Conservation (phyloP, 139 green algal species). For the Ostreobium quekettii region DNA sequence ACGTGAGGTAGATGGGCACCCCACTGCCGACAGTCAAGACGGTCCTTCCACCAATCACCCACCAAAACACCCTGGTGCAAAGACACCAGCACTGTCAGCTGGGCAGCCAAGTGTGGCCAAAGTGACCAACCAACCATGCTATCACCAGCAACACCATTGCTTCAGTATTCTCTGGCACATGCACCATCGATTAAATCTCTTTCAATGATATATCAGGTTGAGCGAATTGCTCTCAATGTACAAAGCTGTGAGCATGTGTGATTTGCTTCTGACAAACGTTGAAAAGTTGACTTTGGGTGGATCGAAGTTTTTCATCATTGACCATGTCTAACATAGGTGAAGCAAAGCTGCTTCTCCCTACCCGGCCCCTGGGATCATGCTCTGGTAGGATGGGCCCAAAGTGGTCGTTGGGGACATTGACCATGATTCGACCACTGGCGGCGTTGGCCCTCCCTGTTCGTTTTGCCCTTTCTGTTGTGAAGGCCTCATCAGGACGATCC, state of each 20-base stretch:
- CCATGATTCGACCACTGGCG: constrained; percentile 76
- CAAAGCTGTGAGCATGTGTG: too few relatives aligned
- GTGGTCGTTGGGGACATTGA: constrained; percentile 76
- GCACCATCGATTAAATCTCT: too few relatives aligned
- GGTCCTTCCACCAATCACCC: constrained; percentile 80
- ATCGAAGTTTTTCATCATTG: too few relatives aligned
- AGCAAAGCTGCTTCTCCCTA: constrained; percentile 26
- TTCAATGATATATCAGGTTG: too few relatives aligned
- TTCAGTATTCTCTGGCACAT: too few relatives aligned
- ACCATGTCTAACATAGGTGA: background rate
- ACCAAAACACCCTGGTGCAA: constrained; percentile 64
- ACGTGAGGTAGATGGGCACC: constrained; percentile 92
- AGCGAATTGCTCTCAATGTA: too few relatives aligned
- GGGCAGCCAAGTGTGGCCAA: too few relatives aligned
- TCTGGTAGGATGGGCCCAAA: constrained; percentile 90
- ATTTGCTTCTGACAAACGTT: too few relatives aligned
- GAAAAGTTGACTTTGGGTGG: too few relatives aligned
- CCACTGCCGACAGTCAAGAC: constrained; percentile 91
- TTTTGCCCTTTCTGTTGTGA: constrained; percentile 68
- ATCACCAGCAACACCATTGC: too few relatives aligned
- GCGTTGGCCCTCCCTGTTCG: constrained; percentile 79
- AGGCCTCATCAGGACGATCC: constrained; percentile 79
- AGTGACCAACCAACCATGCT: too few relatives aligned
- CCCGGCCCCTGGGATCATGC: constrained; percentile 62
- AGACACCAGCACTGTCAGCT: too few relatives aligned